These are phyloP conservation scores for Talaromyces sp. DNA, from an alignment of 2,329 filamentous ascomycete genomes.

Conservation along the genomic window DNA sequence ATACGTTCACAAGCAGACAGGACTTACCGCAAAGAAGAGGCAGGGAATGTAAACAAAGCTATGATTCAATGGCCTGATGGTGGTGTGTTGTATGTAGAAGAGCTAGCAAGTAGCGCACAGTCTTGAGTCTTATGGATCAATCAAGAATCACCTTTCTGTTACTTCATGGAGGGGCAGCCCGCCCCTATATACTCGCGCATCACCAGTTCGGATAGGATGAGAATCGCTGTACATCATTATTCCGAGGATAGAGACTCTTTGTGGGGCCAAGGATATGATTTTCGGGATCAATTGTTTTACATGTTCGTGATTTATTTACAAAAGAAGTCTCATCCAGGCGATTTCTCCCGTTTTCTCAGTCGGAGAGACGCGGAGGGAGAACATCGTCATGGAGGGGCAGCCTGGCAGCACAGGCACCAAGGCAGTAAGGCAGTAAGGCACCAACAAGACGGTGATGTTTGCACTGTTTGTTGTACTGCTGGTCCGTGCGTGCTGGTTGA, in stretches of 20 bases:
- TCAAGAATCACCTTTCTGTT: background rate
- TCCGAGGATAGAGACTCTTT: slow-evolving; percentile 34
- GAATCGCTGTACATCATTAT: background rate
- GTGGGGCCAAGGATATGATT: slow-evolving; percentile 28
- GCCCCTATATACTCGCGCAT: background rate
- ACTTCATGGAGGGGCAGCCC: slow-evolving; percentile 1
- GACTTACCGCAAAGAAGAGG: background rate
- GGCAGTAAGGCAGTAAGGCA: background rate
- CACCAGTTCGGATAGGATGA: background rate
- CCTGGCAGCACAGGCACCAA: slow-evolving; percentile 5
- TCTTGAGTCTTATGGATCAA: background rate
- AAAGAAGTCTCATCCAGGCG: slow-evolving; percentile 22
- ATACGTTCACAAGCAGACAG: slow-evolving; percentile 11
- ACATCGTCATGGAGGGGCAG: background rate
- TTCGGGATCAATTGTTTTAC: slow-evolving; percentile 16
- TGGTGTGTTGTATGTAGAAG: background rate
- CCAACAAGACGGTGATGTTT: background rate
- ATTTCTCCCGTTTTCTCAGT: slow-evolving; percentile 34
- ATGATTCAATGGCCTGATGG: background rate
- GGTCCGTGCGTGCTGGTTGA: slow-evolving; percentile 5
- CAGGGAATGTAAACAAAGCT: background rate
- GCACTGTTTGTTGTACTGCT: slow-evolving; percentile 5
- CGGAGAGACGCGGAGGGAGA: slow-evolving; percentile 26
- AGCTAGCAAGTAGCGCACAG: background rate
- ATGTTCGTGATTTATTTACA: slow-evolving; percentile 5